Evolutionary conservation across 257 asterid genomes (phyloP), one percentile per base, ranked within the genome.

Genomic region (Scutellaria barbata): DNA sequence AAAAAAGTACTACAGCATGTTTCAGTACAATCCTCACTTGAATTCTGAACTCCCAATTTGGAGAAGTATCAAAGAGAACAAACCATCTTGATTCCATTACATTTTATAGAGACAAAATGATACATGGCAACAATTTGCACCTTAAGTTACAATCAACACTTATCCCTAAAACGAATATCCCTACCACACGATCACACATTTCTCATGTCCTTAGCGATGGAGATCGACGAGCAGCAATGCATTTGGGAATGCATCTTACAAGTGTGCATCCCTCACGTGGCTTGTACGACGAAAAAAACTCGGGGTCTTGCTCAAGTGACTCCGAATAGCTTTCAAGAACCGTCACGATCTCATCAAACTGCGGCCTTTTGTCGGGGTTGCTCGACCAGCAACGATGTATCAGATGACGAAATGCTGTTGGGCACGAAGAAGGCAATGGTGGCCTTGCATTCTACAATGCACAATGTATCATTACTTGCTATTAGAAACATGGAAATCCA

Each of bases 321-420:
- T 87, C 91, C 0, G 85, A 13, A 47, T 82, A 93, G 52, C 76
- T 69, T 71, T 90, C 95, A 12, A 93, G 90, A 71, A 79, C 63
- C 60, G 80, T 73, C 55, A 90, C 96, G n/a, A 93, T 89, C 83
- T 87, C 92, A 47, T 86, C 90, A 10, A 93, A 93, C 11, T 90
- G 92, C 10, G 97, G 97, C 72, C 97, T 83, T 78, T 90, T 93
- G 59, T 81, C 78, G 1, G 96, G 98, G 80, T 84, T 87, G 77
- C 87, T 66, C 9, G 97, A 90, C 98, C 98, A 93, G 81, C 98
- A 90, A 22, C 86, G 89, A 13, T 78, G 85, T 35, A 93, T 89
- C 72, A 93, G 94, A 12, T 51, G 81, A 35, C 83, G 81, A 56
- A 93, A 76, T 30, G 95, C 90, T 33, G 61, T 7, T 10, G 98